Evolutionary conservation across 352 stramenopile species (phyloP), one percentile per base, ranked within the genome.

Genomic region (Plasmopara halstedii): DNA sequence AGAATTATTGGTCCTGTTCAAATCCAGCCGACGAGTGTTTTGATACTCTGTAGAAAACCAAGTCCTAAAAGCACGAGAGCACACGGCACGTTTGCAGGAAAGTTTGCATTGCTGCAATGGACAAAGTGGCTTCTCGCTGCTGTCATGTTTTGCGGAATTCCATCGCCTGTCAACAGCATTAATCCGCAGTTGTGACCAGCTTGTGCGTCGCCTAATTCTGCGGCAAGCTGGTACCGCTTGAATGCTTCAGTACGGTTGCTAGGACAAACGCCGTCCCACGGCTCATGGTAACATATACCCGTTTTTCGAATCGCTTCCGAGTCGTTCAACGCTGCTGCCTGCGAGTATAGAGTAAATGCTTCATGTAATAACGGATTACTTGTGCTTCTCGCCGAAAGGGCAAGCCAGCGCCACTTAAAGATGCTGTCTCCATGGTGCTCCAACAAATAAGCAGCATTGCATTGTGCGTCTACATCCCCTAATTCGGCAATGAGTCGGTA

Each of bases 221-320:
- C 67, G 11, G 79, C 79, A 18, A 64, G 48, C 26, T 61, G 46
- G 42, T 85, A 91, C 3, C 59, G 57, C 46, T 76, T 62, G 21
- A 88, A 60, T 21, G 79, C 76, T 17, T 46, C 42, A 7, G 72
- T 67, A 35, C 58, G 56, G 49, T 91, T 85, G 23, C 50, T 56
- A 2, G 55, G 21, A 18, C 79, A 91, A 10, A 81, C 73, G 22
- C 64, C 67, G 0, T 22, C 23, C 76, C 79, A 91, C 1, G 67
- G 64, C 29, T 87, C 70, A 39, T 86, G 64, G 22, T 72, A 76
- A 45, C 79, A 91, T 6, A 49, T 40, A 0, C 73, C 79, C 0
- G 67, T 78, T 53, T 84, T 87, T 25, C 76, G 73, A 20, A 91
- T 61, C 37, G 70, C 72, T 48, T 91, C 76, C 4, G 70, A 81